Percentiles rank a stretch among this genome's conserved stretches.
These are phyloP conservation scores for Sodiomyces alkalinus DNA, from an alignment of 2,329 filamentous ascomycete species.

Conservation along the genomic window DNA sequence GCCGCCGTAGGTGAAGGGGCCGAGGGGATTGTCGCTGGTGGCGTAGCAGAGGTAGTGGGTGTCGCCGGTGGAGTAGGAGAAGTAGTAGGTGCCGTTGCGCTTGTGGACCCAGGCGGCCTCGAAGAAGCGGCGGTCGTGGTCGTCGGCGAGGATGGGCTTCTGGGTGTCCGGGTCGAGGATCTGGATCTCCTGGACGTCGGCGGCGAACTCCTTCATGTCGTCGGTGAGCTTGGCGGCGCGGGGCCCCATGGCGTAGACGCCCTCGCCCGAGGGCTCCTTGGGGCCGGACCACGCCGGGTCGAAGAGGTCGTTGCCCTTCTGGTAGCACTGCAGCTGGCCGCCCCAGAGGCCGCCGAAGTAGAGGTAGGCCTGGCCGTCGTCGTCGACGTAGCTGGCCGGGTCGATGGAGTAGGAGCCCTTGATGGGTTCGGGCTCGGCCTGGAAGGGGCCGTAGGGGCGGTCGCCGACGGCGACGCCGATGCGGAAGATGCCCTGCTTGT, in stretches of 20 bases:
- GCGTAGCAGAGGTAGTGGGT: slow-evolving; percentile 62
- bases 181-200: slow-evolving; percentile 39
- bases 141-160: slow-evolving; percentile 43
- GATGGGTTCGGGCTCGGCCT: slow-evolving; percentile 48
- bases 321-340: slow-evolving; percentile 67
- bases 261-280: slow-evolving; percentile 41
- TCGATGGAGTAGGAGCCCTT: slow-evolving; percentile 61
- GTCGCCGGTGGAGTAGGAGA: slow-evolving; percentile 66
- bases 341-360: slow-evolving; percentile 76
- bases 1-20: slow-evolving; percentile 59
- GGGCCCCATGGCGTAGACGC: slow-evolving; percentile 44
- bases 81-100: slow-evolving; percentile 54
- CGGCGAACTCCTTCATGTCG: slow-evolving; percentile 50
- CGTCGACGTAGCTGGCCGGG: slow-evolving; percentile 59
- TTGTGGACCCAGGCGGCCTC: slow-evolving; percentile 73
- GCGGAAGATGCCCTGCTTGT: slow-evolving; percentile 54
- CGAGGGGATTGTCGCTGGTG: slow-evolving; percentile 45
- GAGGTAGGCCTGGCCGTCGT: slow-evolving; percentile 21
- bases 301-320: slow-evolving; percentile 35
- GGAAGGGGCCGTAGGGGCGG: slow-evolving; percentile 55
- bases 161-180: slow-evolving; percentile 50
- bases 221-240: slow-evolving; percentile 48
- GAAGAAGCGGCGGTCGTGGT: slow-evolving; percentile 65
- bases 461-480: slow-evolving; percentile 56
- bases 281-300: slow-evolving; percentile 37